Evolutionary conservation across 139 green algal species (phyloP), one percentile per base, ranked within the genome.

Genomic region (Cymbomonas tetramitiformis): DNA sequence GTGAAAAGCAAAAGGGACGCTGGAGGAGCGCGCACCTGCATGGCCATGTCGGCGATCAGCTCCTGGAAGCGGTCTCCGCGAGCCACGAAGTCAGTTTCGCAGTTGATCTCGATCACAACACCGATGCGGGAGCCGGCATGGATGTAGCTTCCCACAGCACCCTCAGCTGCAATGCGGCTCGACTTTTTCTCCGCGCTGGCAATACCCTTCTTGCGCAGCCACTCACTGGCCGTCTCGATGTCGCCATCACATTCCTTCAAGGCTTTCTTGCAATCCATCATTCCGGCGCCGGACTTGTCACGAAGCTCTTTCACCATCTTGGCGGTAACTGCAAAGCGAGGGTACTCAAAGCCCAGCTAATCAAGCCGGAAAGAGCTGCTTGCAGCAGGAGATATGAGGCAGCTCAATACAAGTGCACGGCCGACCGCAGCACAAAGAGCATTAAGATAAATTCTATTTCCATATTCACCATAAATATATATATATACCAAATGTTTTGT

Each of bases 181-280:
- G 83, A 73, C 80, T 98, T 98, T 83, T 98, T 98, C 74, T 93
- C 89, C 0, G 90, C 90, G 1, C 66, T 79, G 15, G 88, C 87
- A 18, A 98, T 76, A 25, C 91, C 91, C 81, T 86, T 93, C 76
- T 83, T 92, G 77, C 87, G 84, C 67, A 98, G 81, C 66, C 76
- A 88, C 70, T 93, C 84, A 5, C 61, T 49, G 18, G 86, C 84
- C 12, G 61, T 53, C 39, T 95, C 82, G 18, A 95, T 38, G 69
- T 98, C 78, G 21, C 80, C 79, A 4, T 49, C 60, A 65, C 60
- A 77, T 69, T 90, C 78, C 0, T 59, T 68, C 47, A 98, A 79
- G 18, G 90, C 90, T 72, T 94, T 94, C 80, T 98, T 98, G 90
- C 88, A 96, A 70, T 94, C 90, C 90, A 98, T 97, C 90, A 98